phyloP scores from a whole-genome alignment of 2,329 filamentous ascomycete genomes.

The Alternaria metachromatica region DNA sequence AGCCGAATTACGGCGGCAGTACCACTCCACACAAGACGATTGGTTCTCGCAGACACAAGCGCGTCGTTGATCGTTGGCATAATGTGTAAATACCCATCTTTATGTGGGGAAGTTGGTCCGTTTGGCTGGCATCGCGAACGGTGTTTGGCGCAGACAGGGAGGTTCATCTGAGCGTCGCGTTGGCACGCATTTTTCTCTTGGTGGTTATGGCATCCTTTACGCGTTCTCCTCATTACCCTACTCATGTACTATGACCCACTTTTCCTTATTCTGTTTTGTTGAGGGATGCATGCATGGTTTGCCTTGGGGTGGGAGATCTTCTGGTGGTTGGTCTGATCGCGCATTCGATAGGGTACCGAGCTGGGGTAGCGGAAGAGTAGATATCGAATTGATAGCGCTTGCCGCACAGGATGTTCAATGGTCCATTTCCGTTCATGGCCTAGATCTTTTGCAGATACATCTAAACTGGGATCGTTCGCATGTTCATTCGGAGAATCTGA shows the following conservation, averaged over 20 bases:
- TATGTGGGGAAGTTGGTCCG: background rate
- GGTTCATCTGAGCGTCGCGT: background rate
- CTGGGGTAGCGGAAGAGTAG: background rate
- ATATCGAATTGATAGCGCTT: background rate
- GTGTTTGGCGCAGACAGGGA: slow-evolving; percentile 1
- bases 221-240: background rate
- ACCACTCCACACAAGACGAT: slow-evolving; percentile 9
- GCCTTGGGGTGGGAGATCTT: background rate
- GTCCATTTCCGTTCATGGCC: no score
- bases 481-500: no score
- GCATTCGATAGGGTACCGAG: background rate
- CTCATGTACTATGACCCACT: slow-evolving; percentile 7
- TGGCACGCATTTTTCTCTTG: background rate
- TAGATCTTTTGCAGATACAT: no score
- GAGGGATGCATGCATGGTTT: background rate
- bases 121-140: background rate
- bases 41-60: slow-evolving; percentile 13
- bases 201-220: background rate
- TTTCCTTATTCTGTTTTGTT: background rate
- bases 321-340: background rate
- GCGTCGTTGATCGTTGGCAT: background rate
- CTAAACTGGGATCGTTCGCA: no score
- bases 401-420: background rate
- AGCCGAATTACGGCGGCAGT: slow-evolving; percentile 11
- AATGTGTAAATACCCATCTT: background rate